Evolutionary conservation across 2,329 filamentous ascomycete genomes (phyloP).

Genomic region (Sporothrix protearum): DNA sequence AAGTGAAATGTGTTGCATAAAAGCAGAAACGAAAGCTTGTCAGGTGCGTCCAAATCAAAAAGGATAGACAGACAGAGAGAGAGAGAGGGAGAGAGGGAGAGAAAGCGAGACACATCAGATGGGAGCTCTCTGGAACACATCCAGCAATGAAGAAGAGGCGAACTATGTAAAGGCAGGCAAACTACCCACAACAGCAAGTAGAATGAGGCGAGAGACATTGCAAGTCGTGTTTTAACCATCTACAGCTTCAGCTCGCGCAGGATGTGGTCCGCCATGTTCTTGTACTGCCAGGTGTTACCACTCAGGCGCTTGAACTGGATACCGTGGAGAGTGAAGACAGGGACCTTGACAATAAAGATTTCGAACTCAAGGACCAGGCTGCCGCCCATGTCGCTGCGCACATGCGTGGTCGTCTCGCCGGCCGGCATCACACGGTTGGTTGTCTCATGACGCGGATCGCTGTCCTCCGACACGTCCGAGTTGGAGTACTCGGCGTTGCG

Average conservation of each 20-base stretch:
- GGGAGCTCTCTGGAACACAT: background rate
- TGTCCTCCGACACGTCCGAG: conserved; percentile 81
- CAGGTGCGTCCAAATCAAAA: background rate
- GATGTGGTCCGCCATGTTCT: conserved; percentile 96
- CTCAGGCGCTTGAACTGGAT: conserved; percentile 97
- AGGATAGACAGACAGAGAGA: background rate
- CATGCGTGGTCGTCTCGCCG: conserved; percentile 87
- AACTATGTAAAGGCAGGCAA: background rate
- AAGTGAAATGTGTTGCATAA: background rate
- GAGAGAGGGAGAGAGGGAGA: background rate
- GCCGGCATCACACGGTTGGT: conserved; percentile 46
- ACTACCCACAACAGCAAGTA: background rate
- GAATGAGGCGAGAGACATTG: background rate
- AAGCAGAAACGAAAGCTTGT: background rate
- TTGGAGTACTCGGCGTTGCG: conserved; percentile 69
- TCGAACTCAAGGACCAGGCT: conserved; percentile 87
- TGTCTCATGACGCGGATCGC: conserved; percentile 53
- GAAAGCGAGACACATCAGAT: background rate
- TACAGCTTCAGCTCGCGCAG: conserved; percentile 78
- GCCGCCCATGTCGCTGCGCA: conserved; percentile 82
- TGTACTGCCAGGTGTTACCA: conserved; percentile 97
- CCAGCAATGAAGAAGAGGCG: background rate
- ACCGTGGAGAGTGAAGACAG: conserved; percentile 84
- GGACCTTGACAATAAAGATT: conserved; percentile 96
- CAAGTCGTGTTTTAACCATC: conserved; percentile 25